These are phyloP conservation scores for Yamadazyma siamensis DNA, from an alignment of 1,139 yeast genomes.

Conservation along the genomic window DNA sequence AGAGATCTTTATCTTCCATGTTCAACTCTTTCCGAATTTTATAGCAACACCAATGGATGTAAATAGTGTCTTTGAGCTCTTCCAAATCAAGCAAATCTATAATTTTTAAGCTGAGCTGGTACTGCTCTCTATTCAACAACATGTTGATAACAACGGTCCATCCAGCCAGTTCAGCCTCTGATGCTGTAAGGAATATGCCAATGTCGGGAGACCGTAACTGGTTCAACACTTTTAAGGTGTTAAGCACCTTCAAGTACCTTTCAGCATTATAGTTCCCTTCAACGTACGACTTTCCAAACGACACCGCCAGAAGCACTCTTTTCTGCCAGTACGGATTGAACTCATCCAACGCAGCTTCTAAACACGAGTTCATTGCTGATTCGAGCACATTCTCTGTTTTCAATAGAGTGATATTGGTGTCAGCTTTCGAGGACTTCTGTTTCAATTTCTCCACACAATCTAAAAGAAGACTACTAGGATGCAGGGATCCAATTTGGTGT, in stretches of 20 bases:
- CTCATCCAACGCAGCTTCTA: slow-evolving; percentile 75
- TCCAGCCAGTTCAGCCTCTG: slow-evolving; percentile 52
- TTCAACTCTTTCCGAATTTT: slow-evolving; percentile 58
- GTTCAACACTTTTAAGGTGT: slow-evolving; percentile 64
- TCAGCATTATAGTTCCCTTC: slow-evolving; percentile 47
- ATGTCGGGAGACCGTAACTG: slow-evolving; percentile 59
- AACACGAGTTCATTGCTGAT: slow-evolving; percentile 67
- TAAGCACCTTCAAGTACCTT: slow-evolving; percentile 58
- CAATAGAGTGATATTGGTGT: slow-evolving; percentile 61
- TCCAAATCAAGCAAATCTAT: slow-evolving; percentile 47
- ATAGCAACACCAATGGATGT: slow-evolving; percentile 78
- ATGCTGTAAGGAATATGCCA: slow-evolving; percentile 66
- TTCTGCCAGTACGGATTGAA: slow-evolving; percentile 79
- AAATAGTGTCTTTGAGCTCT: slow-evolving; percentile 53
- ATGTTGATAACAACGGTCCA: slow-evolving; percentile 55
- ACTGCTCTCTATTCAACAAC: slow-evolving; percentile 58
- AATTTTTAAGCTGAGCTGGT: slow-evolving; percentile 61
- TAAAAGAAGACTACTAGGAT: slow-evolving; percentile 76
- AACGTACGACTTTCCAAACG: slow-evolving; percentile 77
- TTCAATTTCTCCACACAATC: slow-evolving; percentile 79
- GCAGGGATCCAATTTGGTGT: slow-evolving; percentile 78
- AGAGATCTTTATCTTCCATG: slow-evolving; percentile 57
- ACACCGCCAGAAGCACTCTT: slow-evolving; percentile 71
- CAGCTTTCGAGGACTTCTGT: slow-evolving; percentile 76
- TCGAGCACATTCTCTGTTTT: slow-evolving; percentile 52